phyloP scores from a whole-genome alignment of 139 green algal species.

The Penium margaritaceum region DNA sequence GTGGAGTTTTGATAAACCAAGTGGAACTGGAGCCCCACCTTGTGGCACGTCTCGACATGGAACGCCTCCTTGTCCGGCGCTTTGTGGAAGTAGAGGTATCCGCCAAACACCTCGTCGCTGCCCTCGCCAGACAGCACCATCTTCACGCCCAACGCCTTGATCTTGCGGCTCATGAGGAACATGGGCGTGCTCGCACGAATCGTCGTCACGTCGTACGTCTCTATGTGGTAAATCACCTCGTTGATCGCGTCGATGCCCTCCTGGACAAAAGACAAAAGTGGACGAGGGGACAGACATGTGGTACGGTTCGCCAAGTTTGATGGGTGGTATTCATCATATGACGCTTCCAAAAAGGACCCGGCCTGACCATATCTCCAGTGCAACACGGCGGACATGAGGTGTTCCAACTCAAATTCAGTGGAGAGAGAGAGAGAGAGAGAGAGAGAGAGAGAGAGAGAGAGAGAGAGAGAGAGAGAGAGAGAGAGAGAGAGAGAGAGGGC shows the following conservation, averaged over 20 bases:
- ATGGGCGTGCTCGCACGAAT: slow-evolving; percentile 86
- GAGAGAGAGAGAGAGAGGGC: no score
- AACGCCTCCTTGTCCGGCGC: slow-evolving; percentile 61
- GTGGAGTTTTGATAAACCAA: no score
- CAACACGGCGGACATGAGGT: no score
- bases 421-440: neutral
- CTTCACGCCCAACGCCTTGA: slow-evolving; percentile 90
- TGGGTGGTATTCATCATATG: no score
- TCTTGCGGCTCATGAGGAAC: slow-evolving; percentile 89
- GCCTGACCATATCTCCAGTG: no score
- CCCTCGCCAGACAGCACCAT: slow-evolving; percentile 94
- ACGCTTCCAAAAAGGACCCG: no score
- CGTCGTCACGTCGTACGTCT: slow-evolving; percentile 54
- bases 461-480: no score
- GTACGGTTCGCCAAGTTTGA: no score
- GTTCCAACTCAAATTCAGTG: no score
- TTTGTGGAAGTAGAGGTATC: slow-evolving; percentile 78
- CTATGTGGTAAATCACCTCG: slow-evolving; percentile 85
- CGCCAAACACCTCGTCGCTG: slow-evolving; percentile 88
- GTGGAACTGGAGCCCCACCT: slow-evolving; percentile 11
- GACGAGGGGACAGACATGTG: no score
- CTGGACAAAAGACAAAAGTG: no score
- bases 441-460: neutral
- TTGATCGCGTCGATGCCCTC: slow-evolving; percentile 69
- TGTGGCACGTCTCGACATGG: slow-evolving; percentile 30